A percentile compares a stretch with the other conserved stretches of the same genome.
Evolutionary conservation across 495 filamentous ascomycete species (phyloP).

Genomic region (Aspergillus conjunctus): DNA sequence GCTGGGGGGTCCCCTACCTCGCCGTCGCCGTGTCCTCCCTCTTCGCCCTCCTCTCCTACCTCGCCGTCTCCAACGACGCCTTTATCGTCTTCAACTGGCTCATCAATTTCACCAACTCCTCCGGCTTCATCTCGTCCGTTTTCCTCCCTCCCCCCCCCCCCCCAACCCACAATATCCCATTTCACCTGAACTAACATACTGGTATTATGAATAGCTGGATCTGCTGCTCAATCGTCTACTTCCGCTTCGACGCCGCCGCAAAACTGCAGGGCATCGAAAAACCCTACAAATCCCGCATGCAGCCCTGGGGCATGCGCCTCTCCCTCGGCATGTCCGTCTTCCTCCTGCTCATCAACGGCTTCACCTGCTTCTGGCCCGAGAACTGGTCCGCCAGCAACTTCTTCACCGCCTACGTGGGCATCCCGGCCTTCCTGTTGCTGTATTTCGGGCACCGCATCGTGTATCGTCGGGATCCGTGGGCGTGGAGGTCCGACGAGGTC

Average conservation of each 20-base stretch:
- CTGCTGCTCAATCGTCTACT: constrained; percentile 59
- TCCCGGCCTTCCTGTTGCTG: constrained; percentile 58
- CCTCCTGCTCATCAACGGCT: constrained; percentile 62
- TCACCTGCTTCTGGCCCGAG: constrained; percentile 61
- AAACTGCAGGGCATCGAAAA: constrained; percentile 54
- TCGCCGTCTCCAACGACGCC: constrained; percentile 36
- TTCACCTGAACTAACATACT: background rate
- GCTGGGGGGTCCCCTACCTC: constrained; percentile 51
- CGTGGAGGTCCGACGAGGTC: constrained; percentile 51
- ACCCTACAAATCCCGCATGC: constrained; percentile 53
- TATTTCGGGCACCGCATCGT: constrained; percentile 56
- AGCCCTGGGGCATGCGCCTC: constrained; percentile 56
- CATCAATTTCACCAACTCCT: constrained; percentile 61
- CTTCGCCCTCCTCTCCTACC: constrained; percentile 41
- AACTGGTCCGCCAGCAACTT: constrained; percentile 56
- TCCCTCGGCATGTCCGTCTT: constrained; percentile 52
- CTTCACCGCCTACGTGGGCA: constrained; percentile 64
- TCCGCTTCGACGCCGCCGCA: constrained; percentile 60
- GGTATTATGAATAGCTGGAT: constrained; percentile 54
- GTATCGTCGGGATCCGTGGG: constrained; percentile 55
- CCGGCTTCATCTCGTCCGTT: constrained; percentile 51
- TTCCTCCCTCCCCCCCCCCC: background rate
- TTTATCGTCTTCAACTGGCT: constrained; percentile 58
- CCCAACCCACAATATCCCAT: background rate
- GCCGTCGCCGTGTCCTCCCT: constrained; percentile 41